Evolutionary conservation across 176 grass and related monocot genomes (phyloP), one percentile per base, ranked within the genome.

Genomic region (Carex scoparia): DNA sequence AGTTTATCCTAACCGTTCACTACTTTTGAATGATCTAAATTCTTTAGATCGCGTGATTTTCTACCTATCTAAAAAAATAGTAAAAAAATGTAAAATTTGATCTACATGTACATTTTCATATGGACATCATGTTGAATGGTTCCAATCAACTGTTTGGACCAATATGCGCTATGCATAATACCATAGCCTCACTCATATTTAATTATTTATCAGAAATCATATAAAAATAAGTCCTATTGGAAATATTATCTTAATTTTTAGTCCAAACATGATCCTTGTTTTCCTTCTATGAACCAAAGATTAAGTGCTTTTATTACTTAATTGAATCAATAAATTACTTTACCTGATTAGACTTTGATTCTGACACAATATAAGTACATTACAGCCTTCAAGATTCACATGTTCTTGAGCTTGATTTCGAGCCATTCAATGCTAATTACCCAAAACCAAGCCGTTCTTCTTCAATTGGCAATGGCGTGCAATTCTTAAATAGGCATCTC

Each of bases 391-490:
- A 90, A 5, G 74, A 93, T 85, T 85, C 80, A 4, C 90, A 91
- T 83, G 18, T 84, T 46, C 91, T 98, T 11, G 96, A 98, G 85
- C 93, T 98, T 83, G 96, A 98, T 49, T 95, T 98, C 0, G 93
- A 94, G 86, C 93, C 96, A 85, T 98, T 98, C 87, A 98, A 94
- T 84, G 93, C 82, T 15, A 93, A 90, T 5, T 89, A 92, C 71
- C 96, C 93, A 10, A 91, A 91, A 7, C 96, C 93, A 0, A 94
- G 67, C 66, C 84, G 93, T 16, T 98, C 96, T 2, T 93, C 93
- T 3, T 98, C 96, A 5, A 99, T 99, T 68, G 96, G 96, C 77
- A 99, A 99, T 84, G 96, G 96, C 0, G 96, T 99, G 73, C 96
- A 94, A 76, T 99, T 99, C 76, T 92, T 99, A 61, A 99, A 99